Evolutionary conservation across 73 alveolate species (phyloP).

Genomic region (Paramecium bursaria): DNA sequence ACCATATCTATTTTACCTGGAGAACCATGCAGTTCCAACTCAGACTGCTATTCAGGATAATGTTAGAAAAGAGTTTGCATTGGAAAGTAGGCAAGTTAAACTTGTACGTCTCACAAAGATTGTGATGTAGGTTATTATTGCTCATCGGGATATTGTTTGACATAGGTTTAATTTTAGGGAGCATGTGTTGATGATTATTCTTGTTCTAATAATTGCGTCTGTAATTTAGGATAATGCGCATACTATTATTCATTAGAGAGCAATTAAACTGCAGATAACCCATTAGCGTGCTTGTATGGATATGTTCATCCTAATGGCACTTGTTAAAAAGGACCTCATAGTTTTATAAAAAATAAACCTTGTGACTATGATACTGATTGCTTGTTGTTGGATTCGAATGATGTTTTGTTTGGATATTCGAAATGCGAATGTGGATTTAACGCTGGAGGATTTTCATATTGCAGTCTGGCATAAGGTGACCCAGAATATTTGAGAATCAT

Average conservation of each 20-base stretch:
- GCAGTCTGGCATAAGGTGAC: constrained; percentile 71
- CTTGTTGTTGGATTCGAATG: constrained; percentile 26
- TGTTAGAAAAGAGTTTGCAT: constrained; percentile 55
- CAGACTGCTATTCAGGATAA: constrained; percentile 59
- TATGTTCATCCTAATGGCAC: constrained; percentile 42
- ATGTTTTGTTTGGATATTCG: constrained; percentile 41
- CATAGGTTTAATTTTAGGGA: constrained; percentile 38
- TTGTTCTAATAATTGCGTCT: constrained; percentile 67
- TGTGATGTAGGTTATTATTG: constrained; percentile 70
- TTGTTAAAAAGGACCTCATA: constrained; percentile 60
- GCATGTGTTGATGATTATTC: constrained; percentile 58
- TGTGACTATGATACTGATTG: constrained; percentile 62
- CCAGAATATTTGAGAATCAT: constrained; percentile 40
- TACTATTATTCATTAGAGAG: constrained; percentile 61
- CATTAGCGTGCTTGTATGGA: constrained; percentile 63
- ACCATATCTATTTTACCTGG: constrained; percentile 53
- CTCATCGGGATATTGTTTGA: constrained; percentile 33
- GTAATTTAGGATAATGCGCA: constrained; percentile 63
- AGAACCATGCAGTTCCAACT: constrained; percentile 47
- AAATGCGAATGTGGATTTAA: constrained; percentile 69
- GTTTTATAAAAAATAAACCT: constrained; percentile 54
- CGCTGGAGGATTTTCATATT: constrained; percentile 71
- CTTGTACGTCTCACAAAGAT: constrained; percentile 48
- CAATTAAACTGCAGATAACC: constrained; percentile 55
- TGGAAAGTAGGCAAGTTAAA: constrained; percentile 20